Conservation (phyloP, 345 rosid genomes). For the Syzygium oleosum region DNA sequence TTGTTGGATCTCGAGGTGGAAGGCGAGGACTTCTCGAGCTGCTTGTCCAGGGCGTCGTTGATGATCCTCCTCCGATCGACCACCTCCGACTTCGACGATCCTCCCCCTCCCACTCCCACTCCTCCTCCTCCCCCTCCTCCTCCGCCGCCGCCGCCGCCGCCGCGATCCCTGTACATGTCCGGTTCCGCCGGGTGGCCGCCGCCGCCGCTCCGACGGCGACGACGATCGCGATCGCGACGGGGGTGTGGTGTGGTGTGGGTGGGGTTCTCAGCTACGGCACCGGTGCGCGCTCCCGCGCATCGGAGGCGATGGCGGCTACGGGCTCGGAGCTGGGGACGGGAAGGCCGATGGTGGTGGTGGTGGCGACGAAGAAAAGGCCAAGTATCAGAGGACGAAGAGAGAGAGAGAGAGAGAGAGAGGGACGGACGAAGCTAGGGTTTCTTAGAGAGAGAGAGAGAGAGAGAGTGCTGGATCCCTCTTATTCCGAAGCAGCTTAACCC, state of each 20-base stretch:
- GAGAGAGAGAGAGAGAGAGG: not conserved
- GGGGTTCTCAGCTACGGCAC: not conserved
- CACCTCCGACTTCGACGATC: conserved; percentile 65
- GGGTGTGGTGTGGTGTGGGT: no score
- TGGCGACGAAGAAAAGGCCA: not conserved
- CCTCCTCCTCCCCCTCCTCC: no score
- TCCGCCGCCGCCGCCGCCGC: conserved; percentile 72
- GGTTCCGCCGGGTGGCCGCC: not conserved
- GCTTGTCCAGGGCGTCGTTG: conserved; percentile 86
- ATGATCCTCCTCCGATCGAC: conserved; percentile 82
- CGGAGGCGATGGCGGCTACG: not conserved
- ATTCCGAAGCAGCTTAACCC: not conserved
- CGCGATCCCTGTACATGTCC: conserved; percentile 55
- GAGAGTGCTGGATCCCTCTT: not conserved
- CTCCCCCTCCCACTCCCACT: no score
- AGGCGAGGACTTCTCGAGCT: conserved; percentile 82
- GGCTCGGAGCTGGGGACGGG: not conserved
- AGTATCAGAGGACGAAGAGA: not conserved
- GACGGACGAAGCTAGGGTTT: not conserved
- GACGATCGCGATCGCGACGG: not conserved
- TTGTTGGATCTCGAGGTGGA: conserved; percentile 66
- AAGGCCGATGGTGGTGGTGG: not conserved
- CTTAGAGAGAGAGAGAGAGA: not conserved
- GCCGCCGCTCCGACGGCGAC: not conserved
- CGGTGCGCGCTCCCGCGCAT: not conserved